These are phyloP conservation scores for Acanthamoeba divionensis DNA, from an alignment of 208 protist species.

Conservation along the genomic window DNA sequence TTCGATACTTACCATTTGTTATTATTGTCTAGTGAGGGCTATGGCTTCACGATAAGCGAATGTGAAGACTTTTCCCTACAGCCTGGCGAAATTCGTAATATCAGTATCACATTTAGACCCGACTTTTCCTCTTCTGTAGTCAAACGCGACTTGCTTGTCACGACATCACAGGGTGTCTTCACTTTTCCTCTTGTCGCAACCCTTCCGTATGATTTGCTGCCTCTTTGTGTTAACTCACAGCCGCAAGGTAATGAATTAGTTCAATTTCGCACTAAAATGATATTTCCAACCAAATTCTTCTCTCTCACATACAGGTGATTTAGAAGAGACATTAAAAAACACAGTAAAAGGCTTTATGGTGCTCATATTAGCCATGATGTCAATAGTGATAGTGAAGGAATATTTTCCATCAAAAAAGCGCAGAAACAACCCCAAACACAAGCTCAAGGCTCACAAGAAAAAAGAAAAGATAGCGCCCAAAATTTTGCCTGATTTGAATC, in stretches of 20 bases:
- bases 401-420: constrained; percentile 6
- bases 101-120: constrained; percentile 31
- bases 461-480: background rate
- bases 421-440: background rate
- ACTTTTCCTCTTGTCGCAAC: constrained; percentile 16
- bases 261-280: no score
- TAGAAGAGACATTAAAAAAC: constrained; percentile 37
- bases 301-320: background rate
- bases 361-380: constrained; percentile 24
- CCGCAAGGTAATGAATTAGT: constrained; percentile 7
- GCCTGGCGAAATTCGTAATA: background rate
- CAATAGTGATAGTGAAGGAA: constrained; percentile 15
- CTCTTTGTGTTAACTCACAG: constrained; percentile 21
- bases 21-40: background rate
- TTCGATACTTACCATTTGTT: background rate
- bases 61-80: background rate
- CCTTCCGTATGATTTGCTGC: constrained; percentile 18
- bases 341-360: constrained; percentile 43
- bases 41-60: background rate
- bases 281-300: no score
- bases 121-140: constrained; percentile 46
- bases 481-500: background rate
- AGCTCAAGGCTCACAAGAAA: background rate
- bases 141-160: background rate
- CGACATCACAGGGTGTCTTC: background rate